Percentiles rank a stretch among this genome's conserved stretches.
Evolutionary conservation across 225 moss, liverwort and hornwort genomes (phyloP).

Genomic region (Bryoerythrophyllum caledonicum): DNA sequence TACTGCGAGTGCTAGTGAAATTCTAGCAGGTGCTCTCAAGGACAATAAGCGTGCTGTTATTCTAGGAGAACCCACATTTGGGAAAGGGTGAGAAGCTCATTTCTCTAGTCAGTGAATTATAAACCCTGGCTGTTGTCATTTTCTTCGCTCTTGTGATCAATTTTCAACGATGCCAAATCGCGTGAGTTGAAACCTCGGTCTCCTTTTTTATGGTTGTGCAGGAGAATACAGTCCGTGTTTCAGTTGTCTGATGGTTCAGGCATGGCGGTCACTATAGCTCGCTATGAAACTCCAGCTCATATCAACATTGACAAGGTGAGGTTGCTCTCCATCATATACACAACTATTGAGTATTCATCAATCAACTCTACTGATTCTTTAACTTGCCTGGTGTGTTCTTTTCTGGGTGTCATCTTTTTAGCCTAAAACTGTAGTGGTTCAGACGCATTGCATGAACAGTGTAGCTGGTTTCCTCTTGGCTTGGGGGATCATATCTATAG

Average conservation of each 20-base stretch:
- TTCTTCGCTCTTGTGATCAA: slow-evolving; percentile 1
- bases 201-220: slow-evolving; percentile 35
- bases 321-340: not conserved
- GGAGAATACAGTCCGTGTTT: slow-evolving; percentile 97
- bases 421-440: too few species aligned
- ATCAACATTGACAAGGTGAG: slow-evolving; percentile 95
- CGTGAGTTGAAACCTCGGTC: not conserved
- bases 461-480: not conserved
- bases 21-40: slow-evolving; percentile 95
- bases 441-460: not conserved
- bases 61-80: slow-evolving; percentile 92
- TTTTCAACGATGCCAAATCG: slow-evolving; percentile 1
- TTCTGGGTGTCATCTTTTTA: not conserved
- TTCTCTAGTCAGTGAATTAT: not conserved
- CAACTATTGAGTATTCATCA: not conserved
- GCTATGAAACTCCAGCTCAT: slow-evolving; percentile 94
- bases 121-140: slow-evolving; percentile 17
- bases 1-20: slow-evolving; percentile 99
- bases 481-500: too few species aligned
- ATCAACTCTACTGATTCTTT: not conserved
- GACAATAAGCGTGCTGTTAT: slow-evolving; percentile 94
- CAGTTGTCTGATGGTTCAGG: slow-evolving; percentile 96
- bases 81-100: slow-evolving; percentile 76
- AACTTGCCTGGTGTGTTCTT: not conserved
- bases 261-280: slow-evolving; percentile 97